Base-by-base conservation (phyloP, 805 yeast species). In the Vanderwaltozyma tropicalis region DNA sequence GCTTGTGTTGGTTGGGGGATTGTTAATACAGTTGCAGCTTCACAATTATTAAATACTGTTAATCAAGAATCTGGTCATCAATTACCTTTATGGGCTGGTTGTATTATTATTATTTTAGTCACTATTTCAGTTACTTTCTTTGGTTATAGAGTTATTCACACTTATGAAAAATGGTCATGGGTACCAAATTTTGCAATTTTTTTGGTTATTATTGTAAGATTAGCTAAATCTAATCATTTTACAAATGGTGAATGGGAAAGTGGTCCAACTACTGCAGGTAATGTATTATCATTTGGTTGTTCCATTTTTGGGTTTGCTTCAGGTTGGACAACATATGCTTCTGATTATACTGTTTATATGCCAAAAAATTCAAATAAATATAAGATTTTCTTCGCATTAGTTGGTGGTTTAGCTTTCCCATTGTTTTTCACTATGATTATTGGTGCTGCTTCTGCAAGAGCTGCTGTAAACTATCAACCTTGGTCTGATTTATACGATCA, bases 1-100 rank as follows among this genome's bases (percentile, higher is more conserved):
- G 88, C 95, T 20, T 84, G 95, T 72, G 75, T 87, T 39, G 96
- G 96, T 50, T 88, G 96, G 96, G 83, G 92, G 62, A 85, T 95
- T 9, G 89, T 86, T 34, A 88, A 88, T 63, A 84, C 83, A 44
- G 82, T 87, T 74, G 81, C 87, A 22, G 77, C 92, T 26, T 95
- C 95, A 18, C 92, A 85, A 60, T 65, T 87, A 45, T 67, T 87
- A 42, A 77, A 80, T 62, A 75, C 81, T 55, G 80, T 88, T 43
- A 85, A 85, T 66, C 65, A 61, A 43, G 29, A 17, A 14, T 66
- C 65, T 28, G 62, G 65, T 35, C 63, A 63, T 42, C 50, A 67
- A 43, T 66, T 80, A 48, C 96, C 96, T 29, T 82, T 89, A 28
- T 83, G 94, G 92, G 96, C 86, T 28, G 96, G 92, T 26, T 80